These are phyloP conservation scores for Dichomitus squalens DNA, from an alignment of 1,284 basidiomycete species.

Conservation along the genomic window DNA sequence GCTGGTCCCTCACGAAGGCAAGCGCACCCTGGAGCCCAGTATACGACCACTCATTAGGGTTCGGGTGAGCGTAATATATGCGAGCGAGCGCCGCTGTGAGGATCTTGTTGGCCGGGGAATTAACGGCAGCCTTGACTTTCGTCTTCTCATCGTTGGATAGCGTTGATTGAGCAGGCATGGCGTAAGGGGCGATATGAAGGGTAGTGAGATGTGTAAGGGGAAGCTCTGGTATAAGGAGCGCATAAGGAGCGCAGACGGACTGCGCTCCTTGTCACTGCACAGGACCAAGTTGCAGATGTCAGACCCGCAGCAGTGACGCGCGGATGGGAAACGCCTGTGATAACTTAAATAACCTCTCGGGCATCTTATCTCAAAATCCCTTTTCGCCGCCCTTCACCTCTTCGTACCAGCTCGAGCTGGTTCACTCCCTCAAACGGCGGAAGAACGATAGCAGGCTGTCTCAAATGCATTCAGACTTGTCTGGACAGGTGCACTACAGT, in stretches of 20 bases:
- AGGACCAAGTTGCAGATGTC: slow-evolving; percentile 11
- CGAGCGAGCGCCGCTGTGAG: slow-evolving; percentile 77
- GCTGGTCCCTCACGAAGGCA: slow-evolving; percentile 67
- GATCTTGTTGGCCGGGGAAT: slow-evolving; percentile 68
- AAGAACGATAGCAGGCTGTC: no score
- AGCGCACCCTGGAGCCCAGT: slow-evolving; percentile 85
- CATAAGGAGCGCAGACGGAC: slow-evolving; percentile 18
- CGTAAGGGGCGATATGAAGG: not conserved
- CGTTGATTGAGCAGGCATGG: slow-evolving; percentile 73
- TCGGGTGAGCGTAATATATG: slow-evolving; percentile 85
- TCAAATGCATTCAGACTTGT: no score
- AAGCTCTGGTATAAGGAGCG: no score
- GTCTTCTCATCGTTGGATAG: slow-evolving; percentile 76
- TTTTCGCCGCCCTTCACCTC: not conserved
- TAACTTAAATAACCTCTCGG: slow-evolving; percentile 3
- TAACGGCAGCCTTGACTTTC: slow-evolving; percentile 71
- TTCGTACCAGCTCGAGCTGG: not conserved
- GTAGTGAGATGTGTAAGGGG: slow-evolving; percentile 1
- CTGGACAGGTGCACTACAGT: no score
- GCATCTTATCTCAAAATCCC: not conserved
- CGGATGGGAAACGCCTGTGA: slow-evolving; percentile 7
- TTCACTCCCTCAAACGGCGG: not conserved
- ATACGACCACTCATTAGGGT: slow-evolving; percentile 81
- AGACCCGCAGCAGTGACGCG: slow-evolving; percentile 12
- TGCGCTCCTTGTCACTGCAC: slow-evolving; percentile 19